Percentiles rank a stretch among this genome's conserved stretches.
phyloP scores from a whole-genome alignment of 176 grass and related monocot species.

The Urochloa ruziziensis region DNA sequence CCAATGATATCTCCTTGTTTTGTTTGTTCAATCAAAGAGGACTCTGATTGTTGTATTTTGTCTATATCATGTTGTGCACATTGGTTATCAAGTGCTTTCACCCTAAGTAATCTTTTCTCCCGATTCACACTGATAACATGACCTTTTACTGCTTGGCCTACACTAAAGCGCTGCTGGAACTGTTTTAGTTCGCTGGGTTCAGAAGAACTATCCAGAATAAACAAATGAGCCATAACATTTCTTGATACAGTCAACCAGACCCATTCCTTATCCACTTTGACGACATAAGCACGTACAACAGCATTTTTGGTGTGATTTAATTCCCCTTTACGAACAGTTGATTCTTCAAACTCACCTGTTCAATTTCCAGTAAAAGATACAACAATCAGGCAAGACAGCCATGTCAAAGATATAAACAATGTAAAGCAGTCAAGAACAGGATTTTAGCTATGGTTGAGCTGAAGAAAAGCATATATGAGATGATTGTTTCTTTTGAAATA shows the following conservation, averaged over 20 bases:
- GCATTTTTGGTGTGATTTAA: constrained; percentile 48
- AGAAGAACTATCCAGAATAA: constrained; percentile 86
- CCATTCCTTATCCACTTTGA: constrained; percentile 89
- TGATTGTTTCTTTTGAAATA: not conserved
- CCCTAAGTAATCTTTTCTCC: constrained; percentile 72
- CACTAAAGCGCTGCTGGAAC: constrained; percentile 69
- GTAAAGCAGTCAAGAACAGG: not conserved
- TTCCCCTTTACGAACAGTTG: constrained; percentile 34
- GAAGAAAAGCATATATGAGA: constrained; percentile 12
- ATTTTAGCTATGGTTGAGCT: not conserved
- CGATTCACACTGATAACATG: constrained; percentile 57
- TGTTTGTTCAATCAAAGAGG: constrained; percentile 44
- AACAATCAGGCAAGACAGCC: constrained; percentile 4
- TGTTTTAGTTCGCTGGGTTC: constrained; percentile 67
- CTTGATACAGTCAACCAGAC: constrained; percentile 79
- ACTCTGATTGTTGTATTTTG: constrained; percentile 29
- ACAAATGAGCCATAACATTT: constrained; percentile 76
- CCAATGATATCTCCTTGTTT: constrained; percentile 76
- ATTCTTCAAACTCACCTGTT: constrained; percentile 42
- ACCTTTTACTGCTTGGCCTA: constrained; percentile 71
- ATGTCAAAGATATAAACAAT: constrained; percentile 24
- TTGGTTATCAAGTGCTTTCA: constrained; percentile 51
- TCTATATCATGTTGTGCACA: not conserved
- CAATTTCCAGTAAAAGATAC: constrained; percentile 10
- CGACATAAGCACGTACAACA: constrained; percentile 59